Evolutionary conservation across 1,284 basidiomycete species (phyloP), one percentile per base, ranked within the genome.

Genomic region (Cryptococcus floricola): DNA sequence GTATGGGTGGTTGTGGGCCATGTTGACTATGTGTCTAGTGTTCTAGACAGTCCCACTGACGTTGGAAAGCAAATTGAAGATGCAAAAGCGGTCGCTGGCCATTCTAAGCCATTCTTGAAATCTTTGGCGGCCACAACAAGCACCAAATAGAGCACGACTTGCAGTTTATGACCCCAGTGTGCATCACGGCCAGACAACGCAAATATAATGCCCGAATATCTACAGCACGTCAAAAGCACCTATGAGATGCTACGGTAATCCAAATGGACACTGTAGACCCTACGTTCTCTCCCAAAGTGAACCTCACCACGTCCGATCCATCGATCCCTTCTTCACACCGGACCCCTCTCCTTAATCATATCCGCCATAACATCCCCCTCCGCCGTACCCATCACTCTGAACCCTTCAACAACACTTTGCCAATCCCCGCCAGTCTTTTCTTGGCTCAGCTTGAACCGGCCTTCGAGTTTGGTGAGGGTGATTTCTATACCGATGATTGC

Each of bases 161-260:
- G 31, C 31, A 34, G 4, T 34, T 34, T 34, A 34, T 34, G 6
- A 10, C 31, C 10, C 3, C 31, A 34, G 31, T 34, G 10, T 34
- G 31, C 31, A 34, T 34, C 31, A 10, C 31, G 31, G 10, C 7
- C 6, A 34, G 31, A 34, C 31, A 34, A 34, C 31, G 7, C 31
- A 6, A 10, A 34, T 34, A 34, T 34, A 34, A 34, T 34, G 31
- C 31, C 31, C 13, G 23, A 10, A 39, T 23, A 18, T 7, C 38
- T 10, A 18, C 19, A 31, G 3, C 16, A 16, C n/a, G 39, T 12
- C 25, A 41, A 18, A 66, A 73, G 19, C 44, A 78, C 77, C 87
- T 78, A 77, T 91, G 90, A 48, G 85, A 83, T 46, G 86, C 86
- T 2, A 87, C 88, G 64, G 87, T 81, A 6, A 34, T 8, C 31